phyloP scores from a whole-genome alignment of 2,329 filamentous ascomycete genomes.

The Leptographium lundbergii region DNA sequence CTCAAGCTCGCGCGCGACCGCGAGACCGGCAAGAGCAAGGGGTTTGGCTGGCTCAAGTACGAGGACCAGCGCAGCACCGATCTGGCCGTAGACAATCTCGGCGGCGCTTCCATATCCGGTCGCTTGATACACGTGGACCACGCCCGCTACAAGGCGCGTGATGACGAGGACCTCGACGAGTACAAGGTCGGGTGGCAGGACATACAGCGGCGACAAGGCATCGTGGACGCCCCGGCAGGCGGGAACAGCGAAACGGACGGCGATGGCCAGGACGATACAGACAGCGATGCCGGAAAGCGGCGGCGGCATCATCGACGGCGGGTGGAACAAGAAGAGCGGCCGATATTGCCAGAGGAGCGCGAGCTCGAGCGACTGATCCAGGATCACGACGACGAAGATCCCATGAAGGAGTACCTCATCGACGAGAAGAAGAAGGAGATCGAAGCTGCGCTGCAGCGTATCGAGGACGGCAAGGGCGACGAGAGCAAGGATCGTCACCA shows the following conservation, averaged over 20 bases:
- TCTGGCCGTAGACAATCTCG: conserved; percentile 89
- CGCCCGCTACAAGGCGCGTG: conserved; percentile 76
- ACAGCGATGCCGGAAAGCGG: conserved; percentile 26
- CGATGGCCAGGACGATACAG: conserved; percentile 18
- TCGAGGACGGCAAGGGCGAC: conserved; percentile 36
- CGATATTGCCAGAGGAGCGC: conserved; percentile 65
- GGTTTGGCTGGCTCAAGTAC: conserved; percentile 95
- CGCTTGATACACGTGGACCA: conserved; percentile 81
- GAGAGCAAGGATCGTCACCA: conserved; percentile 14
- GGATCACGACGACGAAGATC: conserved; percentile 88
- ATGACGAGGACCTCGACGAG: conserved; percentile 58
- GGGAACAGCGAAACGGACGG: conserved; percentile 25
- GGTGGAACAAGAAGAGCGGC: conserved; percentile 29
- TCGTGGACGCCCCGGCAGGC: conserved; percentile 23
- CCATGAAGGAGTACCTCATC: conserved; percentile 87
- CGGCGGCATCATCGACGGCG: background rate
- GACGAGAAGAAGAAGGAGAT: conserved; percentile 87
- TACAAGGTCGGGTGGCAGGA: conserved; percentile 47
- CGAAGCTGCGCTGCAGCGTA: conserved; percentile 50
- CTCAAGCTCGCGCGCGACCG: conserved; percentile 88
- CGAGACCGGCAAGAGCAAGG: conserved; percentile 87
- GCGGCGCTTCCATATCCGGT: conserved; percentile 72
- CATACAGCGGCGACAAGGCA: conserved; percentile 39
- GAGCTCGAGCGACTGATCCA: conserved; percentile 64
- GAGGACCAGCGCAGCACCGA: conserved; percentile 96